Base-by-base conservation (phyloP, 2,329 filamentous ascomycete species). In the Grosmannia clavigera region DNA sequence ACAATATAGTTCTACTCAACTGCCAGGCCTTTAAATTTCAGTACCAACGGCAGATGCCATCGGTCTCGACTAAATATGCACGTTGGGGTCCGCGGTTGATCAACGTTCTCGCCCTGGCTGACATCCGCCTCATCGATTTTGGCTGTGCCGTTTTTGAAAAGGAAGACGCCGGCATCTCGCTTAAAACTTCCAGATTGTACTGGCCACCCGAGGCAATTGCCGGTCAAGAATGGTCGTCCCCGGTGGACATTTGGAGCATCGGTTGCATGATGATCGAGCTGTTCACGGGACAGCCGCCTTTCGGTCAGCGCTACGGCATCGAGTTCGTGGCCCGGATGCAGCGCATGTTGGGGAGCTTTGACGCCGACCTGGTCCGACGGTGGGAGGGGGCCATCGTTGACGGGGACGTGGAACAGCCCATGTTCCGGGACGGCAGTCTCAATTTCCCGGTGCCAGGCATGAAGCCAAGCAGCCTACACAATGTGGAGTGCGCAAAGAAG, bases 211-310 rank as follows among this genome's bases (percentile, higher is more conserved):
- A 97, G 68, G 92, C 97, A 57, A 81, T 97, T 57, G 81, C 97
- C 56, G 92, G 92, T 55, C 80, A 92, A 64, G 96, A 92, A 31
- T 97, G 97, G 76, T 97, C 95, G 74, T 97, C 92, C 22, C 95
- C 90, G 74, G 96, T 97, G 71, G 92, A 97, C 69, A 97, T 97
- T 71, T 97, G 92, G 92, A 95, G 90, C 11, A 92, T 92, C 6
- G 92, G 92, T 59, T 97, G 94, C 73, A 97, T 97, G 78, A 97
- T 97, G 92, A 92, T 94, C 10, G 92, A 97, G 74, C 96, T 97
- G 91, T 96, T 94, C 73, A 96, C 92, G 0, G 92, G 92, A 3
- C 83, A 92, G 25, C 92, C 12, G 3, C 2, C 35, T 12, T 55
- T 55, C 10, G 5, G n/a, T 3, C 1, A 2, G 5, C 3, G 1